A percentile compares a stretch with the other conserved stretches of the same genome.
Evolutionary conservation across 2,329 filamentous ascomycete species (phyloP).

Genomic region (Tolypocladium guangdongense): DNA sequence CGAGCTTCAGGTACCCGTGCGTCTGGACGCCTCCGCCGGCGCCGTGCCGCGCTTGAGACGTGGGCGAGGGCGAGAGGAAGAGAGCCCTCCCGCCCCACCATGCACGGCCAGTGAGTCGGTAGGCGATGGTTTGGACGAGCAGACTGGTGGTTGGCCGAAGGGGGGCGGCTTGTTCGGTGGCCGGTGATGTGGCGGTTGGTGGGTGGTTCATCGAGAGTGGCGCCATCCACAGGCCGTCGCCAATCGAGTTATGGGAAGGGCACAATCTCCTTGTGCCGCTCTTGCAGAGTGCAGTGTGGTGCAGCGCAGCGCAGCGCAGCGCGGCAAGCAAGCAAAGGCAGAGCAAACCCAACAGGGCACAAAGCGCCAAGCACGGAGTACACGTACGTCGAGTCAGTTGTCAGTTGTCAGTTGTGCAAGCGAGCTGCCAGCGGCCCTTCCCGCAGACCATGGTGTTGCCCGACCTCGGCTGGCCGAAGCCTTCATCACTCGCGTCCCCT

Average conservation of each 20-base stretch:
- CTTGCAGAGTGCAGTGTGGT: neutral
- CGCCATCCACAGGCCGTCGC: neutral
- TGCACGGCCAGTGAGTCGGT: neutral
- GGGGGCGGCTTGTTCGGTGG: neutral
- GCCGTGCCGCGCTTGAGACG: neutral
- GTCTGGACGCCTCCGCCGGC: neutral
- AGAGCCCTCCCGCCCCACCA: neutral
- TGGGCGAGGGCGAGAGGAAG: neutral
- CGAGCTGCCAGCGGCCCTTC: neutral
- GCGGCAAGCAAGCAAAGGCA: no score
- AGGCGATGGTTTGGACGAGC: neutral
- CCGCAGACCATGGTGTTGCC: neutral
- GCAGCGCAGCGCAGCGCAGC: no score
- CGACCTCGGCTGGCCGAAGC: neutral
- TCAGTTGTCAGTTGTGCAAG: neutral
- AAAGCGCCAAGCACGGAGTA: no score
- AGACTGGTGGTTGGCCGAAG: neutral
- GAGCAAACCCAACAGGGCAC: neutral
- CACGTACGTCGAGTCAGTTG: no score
- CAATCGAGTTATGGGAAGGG: no score
- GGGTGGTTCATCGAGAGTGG: neutral
- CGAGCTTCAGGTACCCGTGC: neutral
- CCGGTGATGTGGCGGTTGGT: constrained; percentile 2
- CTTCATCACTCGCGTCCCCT: neutral
- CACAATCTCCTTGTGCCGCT: neutral